These are phyloP conservation scores for Ambrosiella xylebori DNA, from an alignment of 2,329 filamentous ascomycete species.

Conservation along the genomic window DNA sequence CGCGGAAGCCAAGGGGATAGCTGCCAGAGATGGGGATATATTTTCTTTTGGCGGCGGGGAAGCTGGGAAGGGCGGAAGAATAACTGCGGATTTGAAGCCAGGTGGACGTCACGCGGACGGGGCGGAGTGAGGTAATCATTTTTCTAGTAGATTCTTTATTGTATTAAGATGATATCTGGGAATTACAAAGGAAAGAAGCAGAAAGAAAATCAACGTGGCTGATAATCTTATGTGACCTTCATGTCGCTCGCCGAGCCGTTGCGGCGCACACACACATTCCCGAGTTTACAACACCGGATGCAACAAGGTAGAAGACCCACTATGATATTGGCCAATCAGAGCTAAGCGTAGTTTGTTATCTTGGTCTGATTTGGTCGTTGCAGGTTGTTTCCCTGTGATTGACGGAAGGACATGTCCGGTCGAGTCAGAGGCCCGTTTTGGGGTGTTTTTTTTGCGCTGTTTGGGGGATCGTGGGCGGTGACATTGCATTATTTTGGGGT, in stretches of 20 bases:
- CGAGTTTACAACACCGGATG: neutral
- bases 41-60: constrained; percentile 72
- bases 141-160: neutral
- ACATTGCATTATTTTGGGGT: too few relatives aligned
- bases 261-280: neutral
- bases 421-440: neutral
- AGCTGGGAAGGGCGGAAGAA: constrained; percentile 16
- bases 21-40: constrained; percentile 73
- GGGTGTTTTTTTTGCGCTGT: too few relatives aligned
- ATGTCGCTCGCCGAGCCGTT: neutral
- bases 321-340: neutral
- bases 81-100: constrained; percentile 7
- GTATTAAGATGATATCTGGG: neutral
- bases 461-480: too few relatives aligned
- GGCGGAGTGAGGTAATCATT: neutral
- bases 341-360: neutral
- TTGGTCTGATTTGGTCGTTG: constrained; percentile 4
- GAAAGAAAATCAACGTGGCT: neutral
- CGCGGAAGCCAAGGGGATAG: constrained; percentile 80
- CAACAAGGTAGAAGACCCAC: neutral
- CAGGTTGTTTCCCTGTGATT: neutral
- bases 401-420: constrained; percentile 10
- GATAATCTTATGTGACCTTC: too few relatives aligned
- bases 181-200: neutral
- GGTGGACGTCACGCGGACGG: neutral